Percentiles rank a stretch among this genome's conserved stretches.
Conservation (phyloP, 345 rosid genomes). For the Salix exigua region DNA sequence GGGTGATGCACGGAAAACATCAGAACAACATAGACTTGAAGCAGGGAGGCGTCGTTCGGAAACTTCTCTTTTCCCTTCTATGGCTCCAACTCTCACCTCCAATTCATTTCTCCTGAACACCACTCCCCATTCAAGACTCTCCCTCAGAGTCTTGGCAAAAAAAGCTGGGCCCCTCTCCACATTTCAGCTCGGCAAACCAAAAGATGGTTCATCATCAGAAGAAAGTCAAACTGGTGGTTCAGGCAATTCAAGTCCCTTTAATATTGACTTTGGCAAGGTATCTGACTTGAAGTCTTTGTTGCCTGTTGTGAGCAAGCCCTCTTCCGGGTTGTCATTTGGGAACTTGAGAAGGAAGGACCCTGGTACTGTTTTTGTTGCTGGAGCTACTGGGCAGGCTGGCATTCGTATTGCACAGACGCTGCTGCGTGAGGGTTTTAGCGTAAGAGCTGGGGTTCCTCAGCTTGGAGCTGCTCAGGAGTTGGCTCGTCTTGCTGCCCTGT, state of each 20-base stretch:
- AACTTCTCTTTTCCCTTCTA: constrained; percentile 17
- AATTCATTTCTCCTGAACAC: constrained; percentile 56
- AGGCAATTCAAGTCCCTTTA: constrained; percentile 49
- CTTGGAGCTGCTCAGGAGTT: constrained; percentile 81
- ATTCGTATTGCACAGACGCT: constrained; percentile 68
- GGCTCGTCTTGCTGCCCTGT: constrained; percentile 73
- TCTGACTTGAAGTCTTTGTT: constrained; percentile 59
- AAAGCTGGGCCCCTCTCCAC: constrained; percentile 40
- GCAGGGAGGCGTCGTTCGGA: constrained; percentile 16
- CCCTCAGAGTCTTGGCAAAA: constrained; percentile 54
- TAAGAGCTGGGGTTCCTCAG: constrained; percentile 86
- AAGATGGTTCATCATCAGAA: constrained; percentile 24
- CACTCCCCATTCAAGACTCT: constrained; percentile 36
- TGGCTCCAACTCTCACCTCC: constrained; percentile 67
- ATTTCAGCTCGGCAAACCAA: constrained; percentile 47
- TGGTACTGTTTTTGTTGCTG: constrained; percentile 79
- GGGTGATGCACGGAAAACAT: background rate
- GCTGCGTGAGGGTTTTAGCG: constrained; percentile 74
- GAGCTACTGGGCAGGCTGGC: constrained; percentile 93
- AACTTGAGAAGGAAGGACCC: constrained; percentile 67
- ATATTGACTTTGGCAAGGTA: constrained; percentile 52
- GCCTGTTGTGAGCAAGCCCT: constrained; percentile 48
- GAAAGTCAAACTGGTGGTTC: constrained; percentile 30
- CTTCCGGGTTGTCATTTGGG: constrained; percentile 57
- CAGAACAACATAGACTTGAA: constrained; percentile 22